phyloP scores from a whole-genome alignment of 2,329 filamentous ascomycete species.

The Didymella lethalis region DNA sequence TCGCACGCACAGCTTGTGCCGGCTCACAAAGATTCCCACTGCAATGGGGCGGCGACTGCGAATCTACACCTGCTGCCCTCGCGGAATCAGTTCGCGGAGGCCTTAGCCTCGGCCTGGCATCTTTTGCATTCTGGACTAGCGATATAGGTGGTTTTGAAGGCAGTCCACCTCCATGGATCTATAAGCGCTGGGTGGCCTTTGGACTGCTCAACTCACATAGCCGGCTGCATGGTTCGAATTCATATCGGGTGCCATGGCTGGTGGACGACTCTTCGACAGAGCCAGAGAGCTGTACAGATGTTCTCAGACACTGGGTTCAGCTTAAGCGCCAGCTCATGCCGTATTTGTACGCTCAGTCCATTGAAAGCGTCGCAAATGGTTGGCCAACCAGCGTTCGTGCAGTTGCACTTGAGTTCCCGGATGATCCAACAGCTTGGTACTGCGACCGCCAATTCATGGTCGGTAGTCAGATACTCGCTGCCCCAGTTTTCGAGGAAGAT shows the following conservation, averaged over 20 bases:
- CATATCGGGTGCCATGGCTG: constrained; percentile 78
- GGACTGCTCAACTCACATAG: constrained; percentile 75
- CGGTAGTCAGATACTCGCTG: constrained; percentile 69
- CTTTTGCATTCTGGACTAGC: constrained; percentile 73
- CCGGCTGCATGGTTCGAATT: constrained; percentile 72
- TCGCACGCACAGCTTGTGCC: constrained; percentile 71
- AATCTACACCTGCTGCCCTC: constrained; percentile 76
- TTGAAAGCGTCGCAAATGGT: constrained; percentile 61
- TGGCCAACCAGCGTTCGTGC: constrained; percentile 68
- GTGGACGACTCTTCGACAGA: constrained; percentile 69
- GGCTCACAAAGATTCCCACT: constrained; percentile 73
- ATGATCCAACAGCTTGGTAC: constrained; percentile 72
- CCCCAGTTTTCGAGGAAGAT: constrained; percentile 69
- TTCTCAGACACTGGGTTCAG: constrained; percentile 63
- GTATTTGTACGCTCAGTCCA: constrained; percentile 63
- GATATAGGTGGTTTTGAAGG: constrained; percentile 79
- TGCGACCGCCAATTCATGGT: constrained; percentile 78
- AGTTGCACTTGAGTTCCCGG: constrained; percentile 74
- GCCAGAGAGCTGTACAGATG: constrained; percentile 57
- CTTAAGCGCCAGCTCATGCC: constrained; percentile 66
- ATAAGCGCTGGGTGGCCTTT: constrained; percentile 82
- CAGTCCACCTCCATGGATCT: constrained; percentile 70
- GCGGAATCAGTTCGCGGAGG: constrained; percentile 74
- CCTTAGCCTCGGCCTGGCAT: constrained; percentile 68
- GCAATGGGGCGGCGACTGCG: constrained; percentile 76